phyloP scores from a whole-genome alignment of 2,329 filamentous ascomycete species.

The Exophiala xenobiotica region DNA sequence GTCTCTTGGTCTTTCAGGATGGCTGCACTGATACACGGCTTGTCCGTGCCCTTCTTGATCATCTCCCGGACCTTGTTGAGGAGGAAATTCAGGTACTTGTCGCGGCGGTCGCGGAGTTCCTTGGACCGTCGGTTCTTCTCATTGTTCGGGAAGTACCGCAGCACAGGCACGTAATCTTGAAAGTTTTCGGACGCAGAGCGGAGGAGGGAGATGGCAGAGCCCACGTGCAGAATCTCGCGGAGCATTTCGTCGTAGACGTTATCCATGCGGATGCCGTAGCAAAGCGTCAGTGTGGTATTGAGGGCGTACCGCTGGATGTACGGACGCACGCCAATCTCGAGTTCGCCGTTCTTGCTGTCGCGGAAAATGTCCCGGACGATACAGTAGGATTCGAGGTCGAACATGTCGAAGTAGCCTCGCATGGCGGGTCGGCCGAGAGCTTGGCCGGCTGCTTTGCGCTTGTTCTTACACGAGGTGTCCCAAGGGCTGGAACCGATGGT shows the following conservation, averaged over 20 bases:
- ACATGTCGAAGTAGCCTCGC: slow-evolving; percentile 71
- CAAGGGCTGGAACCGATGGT: slow-evolving; percentile 77
- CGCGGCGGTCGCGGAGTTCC: slow-evolving; percentile 62
- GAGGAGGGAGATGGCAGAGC: slow-evolving; percentile 70
- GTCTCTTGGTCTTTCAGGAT: slow-evolving; percentile 66
- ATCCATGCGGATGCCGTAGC: slow-evolving; percentile 71
- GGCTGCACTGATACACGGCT: slow-evolving; percentile 63
- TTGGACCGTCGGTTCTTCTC: slow-evolving; percentile 54
- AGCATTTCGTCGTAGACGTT: slow-evolving; percentile 66
- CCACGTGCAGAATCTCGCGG: slow-evolving; percentile 71
- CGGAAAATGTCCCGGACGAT: slow-evolving; percentile 66
- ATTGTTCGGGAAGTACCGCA: slow-evolving; percentile 59
- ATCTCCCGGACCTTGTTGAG: slow-evolving; percentile 55
- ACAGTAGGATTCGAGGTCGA: slow-evolving; percentile 69
- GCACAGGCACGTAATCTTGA: slow-evolving; percentile 73
- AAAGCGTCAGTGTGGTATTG: slow-evolving; percentile 70
- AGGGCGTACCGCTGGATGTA: slow-evolving; percentile 71
- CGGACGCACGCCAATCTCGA: slow-evolving; percentile 63
- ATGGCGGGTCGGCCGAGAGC: slow-evolving; percentile 70
- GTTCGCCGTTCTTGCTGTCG: slow-evolving; percentile 58
- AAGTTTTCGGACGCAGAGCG: slow-evolving; percentile 76
- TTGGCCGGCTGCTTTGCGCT: slow-evolving; percentile 70
- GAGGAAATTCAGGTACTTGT: slow-evolving; percentile 61
- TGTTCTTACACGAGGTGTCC: slow-evolving; percentile 71
- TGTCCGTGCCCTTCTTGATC: slow-evolving; percentile 59